phyloP scores from a whole-genome alignment of 148 eudicot species.

The Polygonum aviculare region DNA sequence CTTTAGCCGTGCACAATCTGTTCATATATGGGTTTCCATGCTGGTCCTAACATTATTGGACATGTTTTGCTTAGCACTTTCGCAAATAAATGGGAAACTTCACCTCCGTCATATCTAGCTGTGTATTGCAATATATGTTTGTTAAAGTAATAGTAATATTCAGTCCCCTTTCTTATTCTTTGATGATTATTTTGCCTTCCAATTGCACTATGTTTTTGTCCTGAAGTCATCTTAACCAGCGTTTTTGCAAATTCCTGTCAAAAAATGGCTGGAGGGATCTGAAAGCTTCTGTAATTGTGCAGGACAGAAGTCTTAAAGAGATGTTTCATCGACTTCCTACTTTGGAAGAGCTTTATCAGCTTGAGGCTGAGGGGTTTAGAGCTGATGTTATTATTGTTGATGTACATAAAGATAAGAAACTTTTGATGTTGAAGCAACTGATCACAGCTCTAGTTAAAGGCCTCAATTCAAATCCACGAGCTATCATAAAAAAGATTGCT shows the following conservation, averaged over 20 bases:
- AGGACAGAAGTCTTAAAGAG: slow-evolving; percentile 80
- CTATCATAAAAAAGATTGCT: slow-evolving; percentile 80
- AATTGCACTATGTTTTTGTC: not conserved
- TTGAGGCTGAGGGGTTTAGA: slow-evolving; percentile 69
- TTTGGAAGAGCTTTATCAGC: slow-evolving; percentile 62
- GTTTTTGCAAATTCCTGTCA: not conserved
- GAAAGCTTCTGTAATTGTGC: slow-evolving; percentile 16
- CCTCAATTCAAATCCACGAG: slow-evolving; percentile 67
- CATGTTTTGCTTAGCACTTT: no score
- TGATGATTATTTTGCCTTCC: not conserved
- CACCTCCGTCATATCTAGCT: not conserved
- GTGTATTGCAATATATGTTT: not conserved
- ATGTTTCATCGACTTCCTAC: slow-evolving; percentile 73
- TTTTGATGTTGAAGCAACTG: slow-evolving; percentile 79
- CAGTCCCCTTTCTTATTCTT: not conserved
- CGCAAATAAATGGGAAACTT: not conserved
- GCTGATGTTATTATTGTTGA: slow-evolving; percentile 83
- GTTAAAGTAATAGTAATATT: not conserved
- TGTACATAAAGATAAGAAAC: slow-evolving; percentile 78
- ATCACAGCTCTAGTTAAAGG: slow-evolving; percentile 65
- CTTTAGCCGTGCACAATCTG: not conserved
- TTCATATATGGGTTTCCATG: no score
- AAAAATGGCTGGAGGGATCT: not conserved
- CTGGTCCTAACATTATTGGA: no score
- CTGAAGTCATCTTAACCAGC: not conserved